Evolutionary conservation across 2,329 filamentous ascomycete genomes (phyloP), one percentile per base, ranked within the genome.

Genomic region (Periconia sp.): DNA sequence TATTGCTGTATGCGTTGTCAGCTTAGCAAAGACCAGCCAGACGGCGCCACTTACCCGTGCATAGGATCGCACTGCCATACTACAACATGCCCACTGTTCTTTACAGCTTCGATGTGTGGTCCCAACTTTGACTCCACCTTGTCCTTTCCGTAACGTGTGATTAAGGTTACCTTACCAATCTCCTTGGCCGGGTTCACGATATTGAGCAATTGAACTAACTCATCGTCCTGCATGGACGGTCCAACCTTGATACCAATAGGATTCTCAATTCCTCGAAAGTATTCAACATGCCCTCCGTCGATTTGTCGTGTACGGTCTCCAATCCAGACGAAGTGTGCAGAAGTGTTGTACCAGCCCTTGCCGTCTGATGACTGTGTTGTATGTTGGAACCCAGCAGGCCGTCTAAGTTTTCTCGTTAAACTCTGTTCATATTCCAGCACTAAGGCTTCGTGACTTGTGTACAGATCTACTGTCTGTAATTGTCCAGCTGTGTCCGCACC

Each of bases 11-110:
- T 24, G 15, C 1, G 4, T 19, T 12, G 47, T 48, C 31, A 46
- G 26, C 17, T 21, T 30, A 10, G 10, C 7, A 30, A 32, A 33
- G 11, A 12, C 36, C 16, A 12, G 21, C 13, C 4, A 15, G n/a
- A 17, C 32, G 10, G 29, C 16, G 16, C 31, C 12, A 53, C 67
- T 61, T 57, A 72, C 72, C 94, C 94, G 73, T 99, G 94, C 94
- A 99, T 99, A 16, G 94, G 94, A 72, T 99, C 94, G 73, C 92
- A 97, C 74, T 97, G 94, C 92, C 92, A 97, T 58, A 96, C 89
- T 4, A 95, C 90, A 16, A 79, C 61, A 63, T 87, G 84, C 0
- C 80, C 90, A 43, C 88, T 92, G 58, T 79, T 79, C 69, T 94
- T 87, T 18, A 99, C 92, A 25, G 89, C 90, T 56, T 87, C 84